Evolutionary conservation across 768 basidiomycete genomes (phyloP).

Genomic region (Hypsizygus marmoreus): DNA sequence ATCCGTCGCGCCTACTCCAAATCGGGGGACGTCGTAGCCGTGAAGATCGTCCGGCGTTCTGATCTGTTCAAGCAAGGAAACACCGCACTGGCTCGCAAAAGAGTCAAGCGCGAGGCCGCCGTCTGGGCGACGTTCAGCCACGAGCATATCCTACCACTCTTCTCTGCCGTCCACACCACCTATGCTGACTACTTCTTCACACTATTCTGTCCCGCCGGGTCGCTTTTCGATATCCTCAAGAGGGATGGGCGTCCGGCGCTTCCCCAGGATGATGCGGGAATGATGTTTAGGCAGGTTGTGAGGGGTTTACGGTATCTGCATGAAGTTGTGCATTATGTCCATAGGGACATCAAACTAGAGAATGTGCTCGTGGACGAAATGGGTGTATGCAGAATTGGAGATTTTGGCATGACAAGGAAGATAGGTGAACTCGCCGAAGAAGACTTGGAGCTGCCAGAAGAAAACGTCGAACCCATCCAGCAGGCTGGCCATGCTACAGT

Average conservation of each 20-base stretch:
- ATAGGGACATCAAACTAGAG: constrained; percentile 96
- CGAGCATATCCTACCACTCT: constrained; percentile 86
- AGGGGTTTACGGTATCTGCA: constrained; percentile 84
- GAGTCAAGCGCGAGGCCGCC: constrained; percentile 67
- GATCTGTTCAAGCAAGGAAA: constrained; percentile 56
- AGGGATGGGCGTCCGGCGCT: constrained; percentile 68
- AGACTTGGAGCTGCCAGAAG: constrained; percentile 32
- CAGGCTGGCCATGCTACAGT: constrained; percentile 23
- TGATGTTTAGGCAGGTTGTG: constrained; percentile 86
- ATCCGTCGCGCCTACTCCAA: constrained; percentile 68
- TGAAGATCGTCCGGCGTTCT: constrained; percentile 76
- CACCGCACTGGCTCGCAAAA: constrained; percentile 48
- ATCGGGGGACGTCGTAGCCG: constrained; percentile 71
- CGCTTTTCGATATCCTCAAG: constrained; percentile 80
- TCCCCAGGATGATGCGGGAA: constrained; percentile 76
- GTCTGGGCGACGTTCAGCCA: constrained; percentile 80
- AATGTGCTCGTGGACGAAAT: constrained; percentile 92
- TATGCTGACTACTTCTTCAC: constrained; percentile 82
- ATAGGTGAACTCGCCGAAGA: constrained; percentile 52
- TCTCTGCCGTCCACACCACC: constrained; percentile 57
- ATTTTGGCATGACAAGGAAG: constrained; percentile 80
- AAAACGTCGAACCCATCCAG: constrained; percentile 11
- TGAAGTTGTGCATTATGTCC: constrained; percentile 73
- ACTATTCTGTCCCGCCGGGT: constrained; percentile 81
- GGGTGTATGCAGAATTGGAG: constrained; percentile 82